phyloP scores from a whole-genome alignment of 352 stramenopile species.

The Pythium pyrilobum region DNA sequence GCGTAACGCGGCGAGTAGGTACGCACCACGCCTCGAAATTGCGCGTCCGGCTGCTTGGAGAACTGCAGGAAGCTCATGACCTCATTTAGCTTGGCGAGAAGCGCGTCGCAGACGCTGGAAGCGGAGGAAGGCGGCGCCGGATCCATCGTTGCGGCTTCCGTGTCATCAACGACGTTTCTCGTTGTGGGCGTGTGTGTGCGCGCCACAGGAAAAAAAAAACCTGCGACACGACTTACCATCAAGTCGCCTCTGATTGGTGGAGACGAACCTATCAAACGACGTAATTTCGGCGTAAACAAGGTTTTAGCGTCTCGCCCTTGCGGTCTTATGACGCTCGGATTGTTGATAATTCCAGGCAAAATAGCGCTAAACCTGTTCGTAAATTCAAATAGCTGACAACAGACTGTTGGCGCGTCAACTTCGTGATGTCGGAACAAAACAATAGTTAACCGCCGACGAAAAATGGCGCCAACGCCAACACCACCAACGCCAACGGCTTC shows the following conservation, averaged over 20 bases:
- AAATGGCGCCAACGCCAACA: slow-evolving; percentile 16
- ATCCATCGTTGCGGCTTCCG: slow-evolving; percentile 8
- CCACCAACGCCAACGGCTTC: slow-evolving; percentile 1
- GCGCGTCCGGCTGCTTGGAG: slow-evolving; percentile 28
- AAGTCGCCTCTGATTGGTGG: background rate
- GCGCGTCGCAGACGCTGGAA: slow-evolving; percentile 44
- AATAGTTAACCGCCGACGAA: background rate
- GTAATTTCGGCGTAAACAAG: too few relatives aligned
- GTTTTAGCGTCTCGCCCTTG: background rate
- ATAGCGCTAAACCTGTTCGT: background rate
- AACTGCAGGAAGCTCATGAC: slow-evolving; percentile 85
- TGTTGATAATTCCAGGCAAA: background rate
- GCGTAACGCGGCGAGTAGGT: too few relatives aligned
- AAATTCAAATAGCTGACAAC: background rate
- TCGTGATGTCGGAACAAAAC: too few relatives aligned
- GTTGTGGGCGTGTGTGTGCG: background rate
- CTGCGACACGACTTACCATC: background rate
- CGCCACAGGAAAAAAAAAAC: background rate
- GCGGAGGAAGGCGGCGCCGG: slow-evolving; percentile 10
- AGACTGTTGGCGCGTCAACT: background rate
- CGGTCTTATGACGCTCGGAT: background rate
- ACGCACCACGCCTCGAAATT: slow-evolving; percentile 61
- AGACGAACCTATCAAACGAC: too few relatives aligned
- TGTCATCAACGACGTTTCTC: slow-evolving; percentile 14
- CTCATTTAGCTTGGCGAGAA: slow-evolving; percentile 77